Evolutionary conservation across 495 filamentous ascomycete genomes (phyloP).

Genomic region (Annulohypoxylon moriforme): DNA sequence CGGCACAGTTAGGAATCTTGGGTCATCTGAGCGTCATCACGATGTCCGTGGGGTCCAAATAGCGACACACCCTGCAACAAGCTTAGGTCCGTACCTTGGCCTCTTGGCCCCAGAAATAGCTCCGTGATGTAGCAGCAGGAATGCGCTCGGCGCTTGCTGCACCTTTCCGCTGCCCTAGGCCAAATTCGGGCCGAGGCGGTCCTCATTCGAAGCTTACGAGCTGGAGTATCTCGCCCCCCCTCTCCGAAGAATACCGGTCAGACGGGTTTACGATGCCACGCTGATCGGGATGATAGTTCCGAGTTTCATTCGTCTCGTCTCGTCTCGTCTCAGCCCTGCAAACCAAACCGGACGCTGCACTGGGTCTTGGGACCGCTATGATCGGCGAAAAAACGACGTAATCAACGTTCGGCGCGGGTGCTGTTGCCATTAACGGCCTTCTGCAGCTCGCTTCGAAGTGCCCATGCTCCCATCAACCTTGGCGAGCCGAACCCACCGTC

Average conservation of each 20-base stretch:
- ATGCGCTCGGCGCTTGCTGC: conserved; percentile 39
- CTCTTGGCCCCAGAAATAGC: conserved; percentile 38
- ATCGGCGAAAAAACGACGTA: conserved; percentile 35
- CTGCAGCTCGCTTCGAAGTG: conserved; percentile 27
- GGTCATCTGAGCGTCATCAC: conserved; percentile 48
- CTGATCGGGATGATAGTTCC: conserved; percentile 41
- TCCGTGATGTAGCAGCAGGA: conserved; percentile 33
- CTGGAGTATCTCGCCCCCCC: conserved; percentile 18
- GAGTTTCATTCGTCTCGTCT: conserved; percentile 34
- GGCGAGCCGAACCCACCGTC: background rate
- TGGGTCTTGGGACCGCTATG: conserved; percentile 24
- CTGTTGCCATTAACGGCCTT: conserved; percentile 26
- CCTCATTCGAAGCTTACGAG: conserved; percentile 26
- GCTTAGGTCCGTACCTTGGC: conserved; percentile 19
- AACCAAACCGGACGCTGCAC: conserved; percentile 29
- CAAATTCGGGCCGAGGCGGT: conserved; percentile 41
- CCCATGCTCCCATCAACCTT: conserved; percentile 4
- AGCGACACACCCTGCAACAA: conserved; percentile 36
- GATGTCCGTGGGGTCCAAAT: conserved; percentile 42
- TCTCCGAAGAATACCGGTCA: conserved; percentile 35
- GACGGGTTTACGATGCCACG: conserved; percentile 38
- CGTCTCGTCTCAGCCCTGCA: conserved; percentile 37
- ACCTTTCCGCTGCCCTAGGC: conserved; percentile 42
- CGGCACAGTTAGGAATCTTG: conserved; percentile 37
- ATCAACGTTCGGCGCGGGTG: conserved; percentile 31